Evolutionary conservation across 495 filamentous ascomycete genomes (phyloP).

Genomic region (Aspergillus steynii): DNA sequence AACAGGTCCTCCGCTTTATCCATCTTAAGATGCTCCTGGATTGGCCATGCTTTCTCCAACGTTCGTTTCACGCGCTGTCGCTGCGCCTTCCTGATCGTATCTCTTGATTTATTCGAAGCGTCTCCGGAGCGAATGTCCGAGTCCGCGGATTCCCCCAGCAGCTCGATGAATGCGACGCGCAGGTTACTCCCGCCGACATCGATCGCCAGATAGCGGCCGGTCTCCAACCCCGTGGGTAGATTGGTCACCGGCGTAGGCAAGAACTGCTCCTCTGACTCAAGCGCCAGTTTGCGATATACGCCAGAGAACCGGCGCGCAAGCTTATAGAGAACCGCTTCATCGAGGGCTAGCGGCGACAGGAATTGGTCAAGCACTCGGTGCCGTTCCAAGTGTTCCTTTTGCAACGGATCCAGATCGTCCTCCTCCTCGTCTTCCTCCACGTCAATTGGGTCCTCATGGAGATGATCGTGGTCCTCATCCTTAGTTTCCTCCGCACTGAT

Average conservation of each 20-base stretch:
- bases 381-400: constrained; percentile 34
- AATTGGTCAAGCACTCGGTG: constrained; percentile 39
- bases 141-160: constrained; percentile 52
- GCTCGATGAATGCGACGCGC: constrained; percentile 74
- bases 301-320: constrained; percentile 62
- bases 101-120: constrained; percentile 37
- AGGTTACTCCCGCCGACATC: constrained; percentile 84
- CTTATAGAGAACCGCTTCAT: constrained; percentile 52
- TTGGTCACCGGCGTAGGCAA: constrained; percentile 77
- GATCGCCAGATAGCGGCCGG: constrained; percentile 72
- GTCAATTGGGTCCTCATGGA: constrained; percentile 41
- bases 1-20: constrained; percentile 75
- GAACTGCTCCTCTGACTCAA: constrained; percentile 69
- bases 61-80: constrained; percentile 56
- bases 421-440: constrained; percentile 46
- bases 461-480: constrained; percentile 38
- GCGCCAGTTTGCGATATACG: constrained; percentile 63
- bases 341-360: constrained; percentile 38
- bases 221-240: constrained; percentile 61
- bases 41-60: constrained; percentile 74
- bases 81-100: constrained; percentile 49
- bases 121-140: constrained; percentile 34
- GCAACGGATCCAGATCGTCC: constrained; percentile 34
- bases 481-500: constrained; percentile 31
- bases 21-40: constrained; percentile 75